Base-by-base conservation (phyloP, 2,329 filamentous ascomycete genomes). In the Monosporascus sp. region DNA sequence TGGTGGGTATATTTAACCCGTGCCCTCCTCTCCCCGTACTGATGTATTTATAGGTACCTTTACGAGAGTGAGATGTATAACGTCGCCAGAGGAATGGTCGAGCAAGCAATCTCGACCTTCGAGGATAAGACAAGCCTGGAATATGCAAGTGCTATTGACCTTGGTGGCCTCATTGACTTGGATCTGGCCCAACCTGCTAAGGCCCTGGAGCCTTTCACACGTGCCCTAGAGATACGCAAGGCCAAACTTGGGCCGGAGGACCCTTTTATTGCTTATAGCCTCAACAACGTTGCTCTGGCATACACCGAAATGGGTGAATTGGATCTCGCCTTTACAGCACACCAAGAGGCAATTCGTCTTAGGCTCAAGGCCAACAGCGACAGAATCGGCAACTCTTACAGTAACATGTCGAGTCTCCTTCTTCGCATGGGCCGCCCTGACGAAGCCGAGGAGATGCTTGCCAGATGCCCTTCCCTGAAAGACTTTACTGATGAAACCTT, bases 401-500 rank as follows among this genome's bases (percentile, higher is more conserved):
- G 68, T 57, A 72, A 71, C 53, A 64, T 71, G 66, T 61, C 69
- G 1, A 69, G 69, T 51, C 56, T 70, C 9, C 59, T 71, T 7
- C 61, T 72, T 5, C 59, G 66, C 20, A 69, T 70, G 68, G 62
- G 61, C 5, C 59, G 61, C 37, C 62, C 69, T 8, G 60, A 72
- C 54, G 66, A 70, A 44, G 67, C 70, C 7, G 65, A 73, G 54
- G 61, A 65, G 20, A 68, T 67, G 59, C 61, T 70, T 4, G 61
- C 60, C 44, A 58, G 59, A 45, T 71, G 70, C 48, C 67, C 65
- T 1, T 66, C 61, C 7, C 52, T 72, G 9, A 67, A 68, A 52
- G 63, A 68, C 45, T 69, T 72, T 50, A 69, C 64, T 0, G 71
- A 72, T 54, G 69, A 72, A 45, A 67, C 65, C 7, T 71, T 72